Evolutionary conservation across 805 yeast genomes (phyloP).

Genomic region (Candida alai): DNA sequence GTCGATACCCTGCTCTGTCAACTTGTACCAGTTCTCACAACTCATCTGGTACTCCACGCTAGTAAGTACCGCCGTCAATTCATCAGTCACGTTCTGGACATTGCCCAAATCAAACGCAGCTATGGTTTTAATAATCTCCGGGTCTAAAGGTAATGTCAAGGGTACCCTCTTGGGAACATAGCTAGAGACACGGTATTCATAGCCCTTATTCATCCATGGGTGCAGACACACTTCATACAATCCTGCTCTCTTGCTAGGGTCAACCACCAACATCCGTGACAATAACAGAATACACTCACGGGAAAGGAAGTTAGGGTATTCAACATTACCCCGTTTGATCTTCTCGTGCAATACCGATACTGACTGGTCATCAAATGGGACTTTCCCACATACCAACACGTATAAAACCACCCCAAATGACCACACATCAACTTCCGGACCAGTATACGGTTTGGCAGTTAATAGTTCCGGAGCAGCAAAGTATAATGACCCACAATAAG

Average conservation of each 20-base stretch:
- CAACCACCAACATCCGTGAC: slow-evolving; percentile 87
- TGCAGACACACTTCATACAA: slow-evolving; percentile 77
- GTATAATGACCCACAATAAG: slow-evolving; percentile 95
- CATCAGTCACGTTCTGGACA: slow-evolving; percentile 53
- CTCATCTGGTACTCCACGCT: slow-evolving; percentile 67
- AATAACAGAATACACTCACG: slow-evolving; percentile 76
- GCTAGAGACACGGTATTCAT: slow-evolving; percentile 64
- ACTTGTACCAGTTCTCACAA: slow-evolving; percentile 56
- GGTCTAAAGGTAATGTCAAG: slow-evolving; percentile 62
- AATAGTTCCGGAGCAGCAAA: slow-evolving; percentile 98
- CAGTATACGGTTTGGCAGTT: slow-evolving; percentile 87
- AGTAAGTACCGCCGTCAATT: slow-evolving; percentile 53
- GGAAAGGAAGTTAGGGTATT: slow-evolving; percentile 80
- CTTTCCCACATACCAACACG: slow-evolving; percentile 95
- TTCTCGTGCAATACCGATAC: slow-evolving; percentile 90
- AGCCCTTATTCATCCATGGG: slow-evolving; percentile 94
- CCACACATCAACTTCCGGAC: slow-evolving; percentile 99
- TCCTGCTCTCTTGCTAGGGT: slow-evolving; percentile 76
- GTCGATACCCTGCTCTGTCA: slow-evolving; percentile 34
- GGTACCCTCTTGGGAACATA: slow-evolving; percentile 80
- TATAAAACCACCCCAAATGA: slow-evolving; percentile 95
- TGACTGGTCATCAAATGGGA: slow-evolving; percentile 94
- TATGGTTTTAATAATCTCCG: slow-evolving; percentile 67
- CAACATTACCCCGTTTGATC: slow-evolving; percentile 88
- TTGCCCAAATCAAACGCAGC: slow-evolving; percentile 74